These are phyloP conservation scores for Globisporangium nagaii DNA, from an alignment of 352 stramenopile species.

Conservation along the genomic window DNA sequence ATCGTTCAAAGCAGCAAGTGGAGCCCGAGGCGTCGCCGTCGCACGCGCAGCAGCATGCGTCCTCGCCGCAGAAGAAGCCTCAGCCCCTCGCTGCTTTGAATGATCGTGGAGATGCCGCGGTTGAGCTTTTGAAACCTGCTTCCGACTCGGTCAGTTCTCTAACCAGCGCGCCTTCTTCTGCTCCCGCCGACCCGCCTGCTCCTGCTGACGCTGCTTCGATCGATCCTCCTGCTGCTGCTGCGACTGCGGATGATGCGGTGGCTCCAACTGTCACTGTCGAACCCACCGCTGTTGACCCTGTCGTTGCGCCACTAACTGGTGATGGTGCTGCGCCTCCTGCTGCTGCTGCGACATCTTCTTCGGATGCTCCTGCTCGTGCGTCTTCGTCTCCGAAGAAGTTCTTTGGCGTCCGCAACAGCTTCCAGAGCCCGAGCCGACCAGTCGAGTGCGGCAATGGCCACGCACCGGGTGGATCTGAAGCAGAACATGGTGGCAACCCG, in stretches of 20 bases:
- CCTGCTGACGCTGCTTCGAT: constrained; percentile 2
- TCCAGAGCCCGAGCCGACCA: background rate
- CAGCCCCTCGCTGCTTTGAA: constrained; percentile 11
- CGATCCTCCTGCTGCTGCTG: constrained; percentile 3
- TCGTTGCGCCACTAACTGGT: constrained; percentile 9
- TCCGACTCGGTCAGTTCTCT: constrained; percentile 8
- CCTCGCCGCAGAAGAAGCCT: background rate
- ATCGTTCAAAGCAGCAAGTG: constrained; percentile 9
- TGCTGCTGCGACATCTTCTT: constrained; percentile 15
- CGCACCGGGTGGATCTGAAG: background rate
- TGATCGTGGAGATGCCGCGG: constrained; percentile 1
- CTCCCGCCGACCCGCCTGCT: constrained; percentile 18
- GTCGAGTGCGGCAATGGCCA: constrained; percentile 1
- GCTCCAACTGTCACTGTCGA: background rate
- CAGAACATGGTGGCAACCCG: background rate
- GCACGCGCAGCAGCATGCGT: background rate
- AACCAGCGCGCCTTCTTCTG: constrained; percentile 27
- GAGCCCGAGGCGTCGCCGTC: background rate
- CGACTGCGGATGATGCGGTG: constrained; percentile 11
- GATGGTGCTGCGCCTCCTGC: constrained; percentile 18
- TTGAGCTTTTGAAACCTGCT: constrained; percentile 13
- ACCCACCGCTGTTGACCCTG: background rate
- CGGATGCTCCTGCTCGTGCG: constrained; percentile 8
- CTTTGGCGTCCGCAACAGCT: constrained; percentile 15
- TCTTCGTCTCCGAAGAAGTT: constrained; percentile 29